Evolutionary conservation across 495 filamentous ascomycete genomes (phyloP).

Genomic region (Tuber indicum): DNA sequence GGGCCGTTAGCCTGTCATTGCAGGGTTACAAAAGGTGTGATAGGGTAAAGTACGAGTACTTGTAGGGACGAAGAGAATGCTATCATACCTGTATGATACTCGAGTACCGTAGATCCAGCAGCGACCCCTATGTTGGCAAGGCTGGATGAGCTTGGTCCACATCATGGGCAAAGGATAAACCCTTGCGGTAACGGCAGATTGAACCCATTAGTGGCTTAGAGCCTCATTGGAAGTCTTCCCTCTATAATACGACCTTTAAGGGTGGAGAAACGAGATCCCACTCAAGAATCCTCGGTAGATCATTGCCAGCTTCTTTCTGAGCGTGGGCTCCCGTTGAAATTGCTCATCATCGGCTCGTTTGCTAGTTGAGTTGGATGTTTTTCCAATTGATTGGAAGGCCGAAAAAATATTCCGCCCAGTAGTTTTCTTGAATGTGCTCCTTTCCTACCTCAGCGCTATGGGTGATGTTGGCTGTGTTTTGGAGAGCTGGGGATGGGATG

Average conservation of each 20-base stretch:
- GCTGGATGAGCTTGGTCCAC: not conserved
- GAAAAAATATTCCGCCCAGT: not conserved
- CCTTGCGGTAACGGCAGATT: not conserved
- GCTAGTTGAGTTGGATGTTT: not conserved
- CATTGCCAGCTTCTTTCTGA: not conserved
- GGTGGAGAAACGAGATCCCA: not conserved
- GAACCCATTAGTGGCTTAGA: not conserved
- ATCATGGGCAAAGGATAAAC: not conserved
- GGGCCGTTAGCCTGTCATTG: not conserved
- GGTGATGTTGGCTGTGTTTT: not conserved
- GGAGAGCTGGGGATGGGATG: not conserved
- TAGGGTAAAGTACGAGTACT: no score
- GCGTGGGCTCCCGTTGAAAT: not conserved
- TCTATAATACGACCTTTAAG: not conserved
- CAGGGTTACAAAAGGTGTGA: not conserved
- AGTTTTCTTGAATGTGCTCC: not conserved
- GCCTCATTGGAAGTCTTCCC: not conserved
- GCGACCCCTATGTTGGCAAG: not conserved
- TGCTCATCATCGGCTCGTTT: not conserved
- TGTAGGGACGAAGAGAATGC: not conserved
- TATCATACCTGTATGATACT: no score
- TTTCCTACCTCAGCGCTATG: no score
- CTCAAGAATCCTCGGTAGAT: not conserved
- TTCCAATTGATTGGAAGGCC: not conserved
- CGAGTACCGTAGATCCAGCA: not conserved